Percentiles rank a stretch among this genome's conserved stretches.
These are phyloP conservation scores for Jacaranda copaia DNA, from an alignment of 257 asterid species.

Conservation along the genomic window DNA sequence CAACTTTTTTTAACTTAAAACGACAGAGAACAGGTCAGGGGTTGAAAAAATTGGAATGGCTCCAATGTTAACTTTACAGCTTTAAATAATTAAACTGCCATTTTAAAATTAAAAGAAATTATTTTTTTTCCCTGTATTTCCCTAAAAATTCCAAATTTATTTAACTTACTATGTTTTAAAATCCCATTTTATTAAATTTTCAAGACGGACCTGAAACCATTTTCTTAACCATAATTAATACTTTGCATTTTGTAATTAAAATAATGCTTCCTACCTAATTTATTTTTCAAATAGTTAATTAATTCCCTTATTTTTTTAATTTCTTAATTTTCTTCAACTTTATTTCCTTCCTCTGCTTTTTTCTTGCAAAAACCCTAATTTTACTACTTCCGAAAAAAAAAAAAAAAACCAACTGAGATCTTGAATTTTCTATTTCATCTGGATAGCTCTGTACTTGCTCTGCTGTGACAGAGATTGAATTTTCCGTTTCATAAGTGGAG, in stretches of 20 bases:
- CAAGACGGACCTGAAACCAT: constrained; percentile 72
- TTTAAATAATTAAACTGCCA: constrained; percentile 42
- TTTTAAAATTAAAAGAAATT: constrained; percentile 35
- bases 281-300: constrained; percentile 35
- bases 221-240: constrained; percentile 69
- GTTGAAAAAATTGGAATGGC: constrained; percentile 47
- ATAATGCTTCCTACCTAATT: constrained; percentile 48
- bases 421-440: constrained; percentile 36
- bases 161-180: constrained; percentile 47
- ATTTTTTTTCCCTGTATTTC: constrained; percentile 37
- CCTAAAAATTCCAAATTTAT: constrained; percentile 17
- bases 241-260: constrained; percentile 58
- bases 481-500: constrained; percentile 23
- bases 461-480: constrained; percentile 45
- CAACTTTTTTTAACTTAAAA: constrained; percentile 57
- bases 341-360: constrained; percentile 38
- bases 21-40: constrained; percentile 61
- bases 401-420: constrained; percentile 24
- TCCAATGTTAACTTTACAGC: constrained; percentile 68
- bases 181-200: constrained; percentile 49
- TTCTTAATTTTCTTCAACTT: constrained; percentile 33
- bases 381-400: constrained; percentile 36
- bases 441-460: constrained; percentile 45
- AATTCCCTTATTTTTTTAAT: constrained; percentile 30
- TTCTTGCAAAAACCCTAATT: constrained; percentile 55